phyloP scores from a whole-genome alignment of 495 filamentous ascomycete genomes.

The Cetradonia linearis region DNA sequence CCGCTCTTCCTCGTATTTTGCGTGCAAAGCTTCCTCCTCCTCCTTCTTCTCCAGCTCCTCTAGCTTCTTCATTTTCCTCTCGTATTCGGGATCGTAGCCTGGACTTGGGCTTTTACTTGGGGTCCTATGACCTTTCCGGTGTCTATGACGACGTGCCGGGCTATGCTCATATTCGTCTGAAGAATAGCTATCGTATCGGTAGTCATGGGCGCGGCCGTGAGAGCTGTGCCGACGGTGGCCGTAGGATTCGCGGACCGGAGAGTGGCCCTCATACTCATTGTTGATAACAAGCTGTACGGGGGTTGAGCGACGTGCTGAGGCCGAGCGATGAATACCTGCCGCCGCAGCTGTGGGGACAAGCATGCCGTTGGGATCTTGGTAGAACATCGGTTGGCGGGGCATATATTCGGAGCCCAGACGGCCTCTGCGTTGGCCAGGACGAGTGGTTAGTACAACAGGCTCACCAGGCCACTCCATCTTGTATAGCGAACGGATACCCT shows the following conservation, averaged over 20 bases:
- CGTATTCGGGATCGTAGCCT: slow-evolving; percentile 16
- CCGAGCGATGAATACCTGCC: slow-evolving; percentile 19
- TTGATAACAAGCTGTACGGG: slow-evolving; percentile 25
- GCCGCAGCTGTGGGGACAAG: slow-evolving; percentile 20
- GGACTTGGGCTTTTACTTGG: slow-evolving; percentile 20
- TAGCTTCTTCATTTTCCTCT: slow-evolving; percentile 19
- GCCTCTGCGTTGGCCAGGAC: slow-evolving; percentile 3
- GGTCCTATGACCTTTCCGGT: not conserved
- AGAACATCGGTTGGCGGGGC: slow-evolving; percentile 18
- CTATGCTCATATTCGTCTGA: slow-evolving; percentile 21
- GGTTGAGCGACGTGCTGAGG: slow-evolving; percentile 18
- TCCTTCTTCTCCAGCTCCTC: slow-evolving; percentile 23
- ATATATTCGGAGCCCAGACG: slow-evolving; percentile 19
- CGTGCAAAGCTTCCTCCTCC: slow-evolving; percentile 11
- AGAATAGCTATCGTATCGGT: slow-evolving; percentile 7
- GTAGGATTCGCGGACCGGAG: slow-evolving; percentile 8
- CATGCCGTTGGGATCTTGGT: slow-evolving; percentile 20
- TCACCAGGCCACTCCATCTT: slow-evolving; percentile 12
- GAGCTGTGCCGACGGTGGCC: slow-evolving; percentile 14
- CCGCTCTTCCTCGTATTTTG: slow-evolving; percentile 20
- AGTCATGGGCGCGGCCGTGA: slow-evolving; percentile 14
- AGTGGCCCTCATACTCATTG: slow-evolving; percentile 19
- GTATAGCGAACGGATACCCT: not conserved
- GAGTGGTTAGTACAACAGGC: slow-evolving; percentile 17
- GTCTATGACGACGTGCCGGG: slow-evolving; percentile 9